Conservation (phyloP, 352 stramenopile species). For the Phytophthora vignae region DNA sequence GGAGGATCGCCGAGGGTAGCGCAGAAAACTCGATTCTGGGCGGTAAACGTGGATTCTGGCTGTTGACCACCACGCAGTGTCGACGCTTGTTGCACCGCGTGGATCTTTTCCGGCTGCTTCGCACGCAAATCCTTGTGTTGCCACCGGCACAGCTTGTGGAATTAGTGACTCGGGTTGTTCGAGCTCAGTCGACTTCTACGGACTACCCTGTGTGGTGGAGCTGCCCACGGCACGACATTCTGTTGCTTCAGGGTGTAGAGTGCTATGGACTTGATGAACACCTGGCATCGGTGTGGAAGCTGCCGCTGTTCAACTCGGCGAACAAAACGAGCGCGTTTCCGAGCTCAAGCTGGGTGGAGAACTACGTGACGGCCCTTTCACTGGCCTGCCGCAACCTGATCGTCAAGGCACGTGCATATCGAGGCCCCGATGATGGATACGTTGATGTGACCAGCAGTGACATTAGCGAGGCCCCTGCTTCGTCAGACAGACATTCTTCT, state of each 20-base stretch:
- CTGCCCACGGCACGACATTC: slow-evolving; percentile 76
- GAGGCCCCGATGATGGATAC: slow-evolving; percentile 16
- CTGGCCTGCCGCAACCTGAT: slow-evolving; percentile 47
- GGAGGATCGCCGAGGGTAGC: slow-evolving; percentile 11
- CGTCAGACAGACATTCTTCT: slow-evolving; percentile 2
- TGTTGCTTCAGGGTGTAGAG: slow-evolving; percentile 85
- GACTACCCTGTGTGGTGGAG: slow-evolving; percentile 81
- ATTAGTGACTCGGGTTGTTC: slow-evolving; percentile 63
- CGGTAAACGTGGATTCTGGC: slow-evolving; percentile 67
- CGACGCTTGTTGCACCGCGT: slow-evolving; percentile 79
- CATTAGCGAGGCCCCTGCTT: neutral
- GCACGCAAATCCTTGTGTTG: slow-evolving; percentile 73
- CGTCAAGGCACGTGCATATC: slow-evolving; percentile 29
- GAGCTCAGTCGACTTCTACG: slow-evolving; percentile 31
- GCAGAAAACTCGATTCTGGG: slow-evolving; percentile 70
- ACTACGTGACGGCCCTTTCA: slow-evolving; percentile 62
- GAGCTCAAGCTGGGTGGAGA: slow-evolving; percentile 79
- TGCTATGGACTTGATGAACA: slow-evolving; percentile 84
- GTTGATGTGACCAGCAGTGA: slow-evolving; percentile 16
- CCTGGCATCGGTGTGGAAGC: slow-evolving; percentile 70
- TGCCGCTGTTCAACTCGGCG: slow-evolving; percentile 60
- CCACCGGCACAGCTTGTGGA: slow-evolving; percentile 67
- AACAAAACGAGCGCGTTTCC: slow-evolving; percentile 59
- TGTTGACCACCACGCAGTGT: slow-evolving; percentile 64
- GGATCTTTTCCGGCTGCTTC: slow-evolving; percentile 81